Base-by-base conservation (phyloP, 2,329 filamentous ascomycete species). In the Pseudophaeomoniella oleicola region DNA sequence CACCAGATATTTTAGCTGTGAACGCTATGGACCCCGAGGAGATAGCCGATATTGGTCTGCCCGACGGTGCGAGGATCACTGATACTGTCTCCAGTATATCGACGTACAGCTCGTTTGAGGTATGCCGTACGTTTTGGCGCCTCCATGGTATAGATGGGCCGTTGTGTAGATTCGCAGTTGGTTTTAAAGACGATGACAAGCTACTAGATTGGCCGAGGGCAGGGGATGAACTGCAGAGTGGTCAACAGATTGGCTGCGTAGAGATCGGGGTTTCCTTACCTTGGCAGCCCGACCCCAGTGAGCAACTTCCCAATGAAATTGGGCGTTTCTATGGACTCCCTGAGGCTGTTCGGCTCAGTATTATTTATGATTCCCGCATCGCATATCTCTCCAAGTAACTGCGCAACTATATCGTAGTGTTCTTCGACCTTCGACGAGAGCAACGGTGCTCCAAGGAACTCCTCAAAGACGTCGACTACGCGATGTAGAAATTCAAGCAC, bases 41-140 rank as follows among this genome's bases (percentile, higher is more conserved):
- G 44, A 93, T 79, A 3, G 90, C 88, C 5, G 84, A 78, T 15
- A 98, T 68, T 1, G 88, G 80, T 11, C 86, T 72, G 3, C 90
- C 90, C 0, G 87, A 94, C 0, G 90, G 90, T 0, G 90, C 86
- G 30, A 96, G 71, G 0, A 81, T 94, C 30, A 94, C 84, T 1
- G 78, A 75, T 0, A 98, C 66, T 1, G 83, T 85, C 62, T 98
- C 90, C 42, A 98, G 76, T 10, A 98, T 76, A 55, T 98, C 90
- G 39, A 94, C 88, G 55, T 96, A 96, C 46, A 98, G 69, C 58
- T 98, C 90, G 58, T 96, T 98, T 38, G 83, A 93, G 3, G 88
- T 96, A 57, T 98, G 90, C 12, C 87, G 73, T 37, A 98, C 90
- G 50, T 94, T 94, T 29, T 84, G 76, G 42, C 86, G 71, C 42